A percentile compares a stretch with the other conserved stretches of the same genome.
These are phyloP conservation scores for Cladosporium cucumerinum DNA, from an alignment of 2,329 filamentous ascomycete species.

Conservation along the genomic window DNA sequence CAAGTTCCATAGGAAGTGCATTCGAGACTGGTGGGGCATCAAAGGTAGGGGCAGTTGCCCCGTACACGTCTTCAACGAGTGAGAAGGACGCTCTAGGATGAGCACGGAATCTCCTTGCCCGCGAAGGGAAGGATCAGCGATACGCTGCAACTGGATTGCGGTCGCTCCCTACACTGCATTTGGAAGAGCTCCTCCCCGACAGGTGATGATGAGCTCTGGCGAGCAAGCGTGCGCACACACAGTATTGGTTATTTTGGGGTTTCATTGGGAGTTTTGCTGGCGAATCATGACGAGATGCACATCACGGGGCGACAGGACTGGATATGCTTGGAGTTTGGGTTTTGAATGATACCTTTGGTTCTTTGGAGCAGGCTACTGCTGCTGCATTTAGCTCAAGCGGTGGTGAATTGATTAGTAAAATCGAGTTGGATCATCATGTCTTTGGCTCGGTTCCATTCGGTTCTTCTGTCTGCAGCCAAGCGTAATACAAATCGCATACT, in stretches of 20 bases:
- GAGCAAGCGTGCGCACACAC: neutral
- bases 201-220: neutral
- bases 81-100: conserved; percentile 5
- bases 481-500: no score
- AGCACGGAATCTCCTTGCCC: neutral
- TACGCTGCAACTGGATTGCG: neutral
- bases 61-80: conserved; percentile 52
- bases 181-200: neutral
- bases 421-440: neutral
- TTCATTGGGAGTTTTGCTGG: neutral
- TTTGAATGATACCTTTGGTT: neutral
- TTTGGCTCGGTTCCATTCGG: neutral
- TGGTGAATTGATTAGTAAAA: neutral
- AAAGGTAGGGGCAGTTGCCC: conserved; percentile 57
- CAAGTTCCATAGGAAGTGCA: conserved; percentile 61
- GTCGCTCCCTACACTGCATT: neutral
- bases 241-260: neutral
- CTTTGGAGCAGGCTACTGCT: neutral
- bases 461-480: no score
- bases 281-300: neutral
- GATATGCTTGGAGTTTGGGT: neutral
- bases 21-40: conserved; percentile 58
- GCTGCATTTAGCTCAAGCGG: neutral
- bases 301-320: neutral
- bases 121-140: neutral